phyloP scores from a whole-genome alignment of 139 green algal species.

The Deuterostichococcus epilithicus region DNA sequence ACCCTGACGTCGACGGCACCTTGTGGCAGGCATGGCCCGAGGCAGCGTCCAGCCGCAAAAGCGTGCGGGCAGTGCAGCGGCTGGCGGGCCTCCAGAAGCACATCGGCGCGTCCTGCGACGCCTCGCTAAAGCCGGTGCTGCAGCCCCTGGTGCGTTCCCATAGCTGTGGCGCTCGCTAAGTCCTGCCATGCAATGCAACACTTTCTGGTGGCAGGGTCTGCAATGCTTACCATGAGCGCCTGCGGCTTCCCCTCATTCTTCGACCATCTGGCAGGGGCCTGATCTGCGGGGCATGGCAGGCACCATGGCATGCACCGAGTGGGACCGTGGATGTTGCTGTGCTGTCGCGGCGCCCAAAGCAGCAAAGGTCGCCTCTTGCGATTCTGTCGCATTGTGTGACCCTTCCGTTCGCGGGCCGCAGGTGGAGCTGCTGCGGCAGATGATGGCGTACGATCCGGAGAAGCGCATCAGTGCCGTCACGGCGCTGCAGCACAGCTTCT shows the following conservation, averaged over 20 bases:
- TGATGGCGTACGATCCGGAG: conserved; percentile 67
- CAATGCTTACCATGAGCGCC: conserved; percentile 5
- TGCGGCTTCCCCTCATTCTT: background rate
- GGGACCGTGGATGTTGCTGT: background rate
- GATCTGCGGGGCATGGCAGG: background rate
- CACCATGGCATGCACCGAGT: background rate
- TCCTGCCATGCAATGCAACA: conserved; percentile 1
- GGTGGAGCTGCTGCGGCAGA: conserved; percentile 39
- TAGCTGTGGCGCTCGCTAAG: conserved; percentile 8
- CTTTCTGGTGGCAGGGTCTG: background rate
- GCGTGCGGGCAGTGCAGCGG: conserved; percentile 68
- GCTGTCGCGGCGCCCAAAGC: background rate
- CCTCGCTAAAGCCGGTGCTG: conserved; percentile 23
- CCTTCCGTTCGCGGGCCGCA: conserved; percentile 2
- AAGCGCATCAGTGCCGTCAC: conserved; percentile 64
- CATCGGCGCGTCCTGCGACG: background rate
- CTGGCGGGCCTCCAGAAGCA: conserved; percentile 23
- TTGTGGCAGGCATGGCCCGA: conserved; percentile 80
- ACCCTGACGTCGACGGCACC: no score
- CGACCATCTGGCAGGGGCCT: background rate
- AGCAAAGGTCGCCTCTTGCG: background rate
- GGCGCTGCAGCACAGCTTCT: conserved; percentile 83
- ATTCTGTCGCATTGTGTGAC: no score
- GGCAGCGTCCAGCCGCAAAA: conserved; percentile 61
- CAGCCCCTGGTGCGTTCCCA: conserved; percentile 16